A percentile compares a stretch with the other conserved stretches of the same genome.
Conservation (phyloP, 2,329 filamentous ascomycete species). For the Zopfia rhizophila region DNA sequence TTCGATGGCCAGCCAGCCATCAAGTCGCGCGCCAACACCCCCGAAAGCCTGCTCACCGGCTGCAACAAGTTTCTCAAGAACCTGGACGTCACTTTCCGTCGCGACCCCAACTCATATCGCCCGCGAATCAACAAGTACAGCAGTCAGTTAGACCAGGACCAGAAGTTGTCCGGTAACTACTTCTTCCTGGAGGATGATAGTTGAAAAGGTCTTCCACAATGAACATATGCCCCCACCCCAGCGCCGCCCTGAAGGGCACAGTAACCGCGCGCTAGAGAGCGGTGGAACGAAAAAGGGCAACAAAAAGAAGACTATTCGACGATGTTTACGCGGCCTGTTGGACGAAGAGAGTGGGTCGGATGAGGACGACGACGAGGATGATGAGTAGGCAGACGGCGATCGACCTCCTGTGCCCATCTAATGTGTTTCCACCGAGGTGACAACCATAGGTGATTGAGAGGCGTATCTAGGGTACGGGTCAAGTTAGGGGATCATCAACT, state of each 20-base stretch:
- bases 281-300: slow-evolving; percentile 49
- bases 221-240: slow-evolving; percentile 50
- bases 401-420: slow-evolving; percentile 67
- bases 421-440: slow-evolving; percentile 9
- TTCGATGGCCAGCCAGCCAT: slow-evolving; percentile 95
- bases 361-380: slow-evolving; percentile 73
- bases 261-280: slow-evolving; percentile 46
- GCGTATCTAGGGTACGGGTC: slow-evolving; percentile 62
- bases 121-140: slow-evolving; percentile 98
- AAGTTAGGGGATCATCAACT: slow-evolving; percentile 72
- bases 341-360: slow-evolving; percentile 66
- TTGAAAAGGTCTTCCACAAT: slow-evolving; percentile 71
- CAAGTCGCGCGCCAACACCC: slow-evolving; percentile 85
- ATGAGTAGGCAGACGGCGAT: slow-evolving; percentile 67
- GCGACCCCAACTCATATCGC: slow-evolving; percentile 94
- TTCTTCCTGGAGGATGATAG: slow-evolving; percentile 95
- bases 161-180: slow-evolving; percentile 93
- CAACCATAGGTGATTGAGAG: slow-evolving; percentile 56
- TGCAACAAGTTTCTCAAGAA: slow-evolving; percentile 98
- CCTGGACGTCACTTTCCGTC: slow-evolving; percentile 97
- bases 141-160: slow-evolving; percentile 96
- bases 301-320: slow-evolving; percentile 46
- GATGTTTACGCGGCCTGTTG: slow-evolving; percentile 46
- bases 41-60: slow-evolving; percentile 91
- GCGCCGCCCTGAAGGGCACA: slow-evolving; percentile 53